Base-by-base conservation (phyloP, 1,284 basidiomycete genomes). In the Tilletia walkeri region DNA sequence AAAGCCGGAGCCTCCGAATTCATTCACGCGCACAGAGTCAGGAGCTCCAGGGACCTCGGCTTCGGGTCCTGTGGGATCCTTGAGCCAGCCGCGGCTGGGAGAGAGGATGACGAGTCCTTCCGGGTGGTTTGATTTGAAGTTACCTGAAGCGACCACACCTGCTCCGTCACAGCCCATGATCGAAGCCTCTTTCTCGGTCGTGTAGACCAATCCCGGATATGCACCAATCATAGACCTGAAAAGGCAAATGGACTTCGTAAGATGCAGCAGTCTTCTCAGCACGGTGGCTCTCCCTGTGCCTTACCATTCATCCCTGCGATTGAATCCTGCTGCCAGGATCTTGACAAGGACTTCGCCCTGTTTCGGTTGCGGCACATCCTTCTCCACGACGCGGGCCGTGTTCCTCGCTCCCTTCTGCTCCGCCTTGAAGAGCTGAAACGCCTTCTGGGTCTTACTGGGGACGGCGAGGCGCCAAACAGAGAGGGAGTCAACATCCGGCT, bases 251-350 rank as follows among this genome's bases (percentile, higher is more conserved):
- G 4, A 24, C 6, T 34, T 36, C 56, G 24, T 24, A 5, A 24
- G 56, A 30, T 30, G 24, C 24, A 30, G 24, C 24, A 30, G 24
- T 30, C 24, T 30, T 30, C 24, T 30, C 24, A 30, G 24, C 24
- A 30, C 24, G 24, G 24, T 1, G 24, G 24, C 2, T 2, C 24
- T 30, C 24, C 24, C 50, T 7, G 12, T 10, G 1, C 2, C 56
- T 61, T 36, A 38, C 92, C 91, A 93, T 75, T 92, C 91, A 80
- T 93, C 92, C 78, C 90, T 86, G 74, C 89, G 90, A 81, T 93
- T 93, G 85, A 91, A 91, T n/a, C 88, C 88, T 0, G 87, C 90
- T 9, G 91, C 91, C 18, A 85, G 73, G 65, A 82, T 75, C 53
- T 78, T 78, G 67, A 80, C 73, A 14, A 80, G 70, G 16, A 80